Evolutionary conservation across 1,284 basidiomycete genomes (phyloP), one percentile per base, ranked within the genome.

Genomic region (Pseudozyma flocculosa): DNA sequence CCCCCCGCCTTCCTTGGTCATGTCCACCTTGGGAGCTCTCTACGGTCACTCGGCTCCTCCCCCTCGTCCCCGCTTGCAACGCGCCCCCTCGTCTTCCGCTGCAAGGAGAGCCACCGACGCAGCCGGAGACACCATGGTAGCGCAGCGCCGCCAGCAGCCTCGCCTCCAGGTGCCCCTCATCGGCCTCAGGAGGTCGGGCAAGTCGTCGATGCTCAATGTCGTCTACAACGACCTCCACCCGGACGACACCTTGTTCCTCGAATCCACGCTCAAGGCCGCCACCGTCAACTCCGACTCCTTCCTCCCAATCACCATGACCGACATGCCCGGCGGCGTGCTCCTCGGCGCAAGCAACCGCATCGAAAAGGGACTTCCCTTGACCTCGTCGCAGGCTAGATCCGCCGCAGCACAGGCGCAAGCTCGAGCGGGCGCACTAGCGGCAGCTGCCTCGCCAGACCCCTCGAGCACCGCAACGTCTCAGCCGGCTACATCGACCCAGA

Each of bases 261-360:
- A 95, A 64, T 84, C 48, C 17, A 66, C 61, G 13, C 59, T 51
- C 10, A 63, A 61, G 9, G 52, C 52, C 1, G 49, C 52, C 45
- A 57, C 50, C 32, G 49, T 61, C 19, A 41, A 60, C 7, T 54
- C 64, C 7, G 94, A 92, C 78, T 88, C 91, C 36, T 87, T 96
- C 61, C 87, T 95, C 52, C 89, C 90, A 1, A 85, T 97, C 22
- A 89, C 96, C 76, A 86, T 97, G 74, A 96, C 92, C 90, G 93
- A 97, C 75, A 90, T 90, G 60, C 94, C 94, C 0, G 89, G 90
- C 13, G 72, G 77, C 24, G 89, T 87, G 53, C 85, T 87, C 48
- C 43, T 52, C 5, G 62, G 62, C 21, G 54, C 61, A 17, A 21
- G 8, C 21, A 50, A 50, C 10, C 44, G 45, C 2, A 45, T 65